Base-by-base conservation (phyloP, 2,329 filamentous ascomycete genomes). In the Aspergillus bombycis region DNA sequence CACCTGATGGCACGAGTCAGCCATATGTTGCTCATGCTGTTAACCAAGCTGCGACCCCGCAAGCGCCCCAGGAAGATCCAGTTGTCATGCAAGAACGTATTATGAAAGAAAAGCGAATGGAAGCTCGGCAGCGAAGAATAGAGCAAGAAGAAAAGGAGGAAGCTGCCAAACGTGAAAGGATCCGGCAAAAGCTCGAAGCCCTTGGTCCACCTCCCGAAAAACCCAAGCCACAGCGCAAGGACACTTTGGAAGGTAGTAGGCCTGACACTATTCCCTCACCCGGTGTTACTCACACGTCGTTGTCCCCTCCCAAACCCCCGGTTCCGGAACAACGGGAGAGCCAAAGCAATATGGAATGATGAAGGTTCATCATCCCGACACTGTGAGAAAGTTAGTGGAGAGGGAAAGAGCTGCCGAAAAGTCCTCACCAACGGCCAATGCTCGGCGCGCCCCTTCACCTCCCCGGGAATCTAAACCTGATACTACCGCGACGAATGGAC, bases 331-430 rank as follows among this genome's bases (percentile, higher is more conserved):
- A 16, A 84, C 82, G 60, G 85, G 84, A 36, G 84, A 84, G 65
- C 82, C 86, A 28, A 85, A 85, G 62, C 85, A 87, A 70, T 87
- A 87, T 74, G 85, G 85, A 50, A 83, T 87, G 83, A 87, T 87
- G 82, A 88, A 86, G 73, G 82, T 87, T 11, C 85, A 87, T 71
- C 84, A 85, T 68, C 80, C 85, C 32, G 84, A 86, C 62, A 77
- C 82, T 7, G 82, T 86, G 32, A 82, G 81, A 69, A 82, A 79
- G 68, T 68, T 81, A 48, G 74, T 77, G 52, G 76, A 80, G 56
- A 74, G 72, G 59, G 75, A 80, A 48, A 75, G 73, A 54, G 69
- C 65, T 19, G 61, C 72, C 46, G 77, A 81, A 38, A 80, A 78
- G 62, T 58, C 74, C 23, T 26, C 66, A 9, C 43, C 63, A 19